Evolutionary conservation across 495 filamentous ascomycete genomes (phyloP).

Genomic region (Xylaria cubensis): DNA sequence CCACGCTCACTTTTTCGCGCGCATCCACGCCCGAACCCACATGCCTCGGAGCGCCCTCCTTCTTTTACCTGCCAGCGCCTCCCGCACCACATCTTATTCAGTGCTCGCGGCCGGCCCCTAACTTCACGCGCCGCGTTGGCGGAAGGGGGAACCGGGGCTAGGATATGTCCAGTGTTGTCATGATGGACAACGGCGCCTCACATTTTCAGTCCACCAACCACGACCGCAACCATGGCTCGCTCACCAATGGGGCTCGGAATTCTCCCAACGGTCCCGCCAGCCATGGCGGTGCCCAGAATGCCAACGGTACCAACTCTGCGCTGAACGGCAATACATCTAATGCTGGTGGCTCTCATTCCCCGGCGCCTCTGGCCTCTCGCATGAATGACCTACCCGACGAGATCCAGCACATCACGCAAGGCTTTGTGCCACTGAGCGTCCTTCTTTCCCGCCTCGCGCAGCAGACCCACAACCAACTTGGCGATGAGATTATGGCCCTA

Average conservation of each 20-base stretch:
- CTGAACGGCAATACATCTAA: conserved; percentile 36
- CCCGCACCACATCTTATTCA: background rate
- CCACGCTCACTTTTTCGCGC: conserved; percentile 14
- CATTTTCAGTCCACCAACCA: conserved; percentile 56
- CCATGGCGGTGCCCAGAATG: conserved; percentile 24
- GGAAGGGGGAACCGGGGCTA: conserved; percentile 44
- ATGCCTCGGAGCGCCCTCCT: conserved; percentile 27
- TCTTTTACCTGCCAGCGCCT: conserved; percentile 7
- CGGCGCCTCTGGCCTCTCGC: conserved; percentile 32
- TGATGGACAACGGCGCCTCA: conserved; percentile 59
- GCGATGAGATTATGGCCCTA: conserved; percentile 71
- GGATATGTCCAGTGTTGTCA: conserved; percentile 51
- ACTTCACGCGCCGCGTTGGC: conserved; percentile 40
- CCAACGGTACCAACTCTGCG: conserved; percentile 30
- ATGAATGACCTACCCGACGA: conserved; percentile 70
- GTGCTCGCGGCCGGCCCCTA: conserved; percentile 11
- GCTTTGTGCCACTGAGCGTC: conserved; percentile 71
- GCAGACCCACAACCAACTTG: conserved; percentile 78
- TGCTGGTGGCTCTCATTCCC: conserved; percentile 32
- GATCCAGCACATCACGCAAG: conserved; percentile 77
- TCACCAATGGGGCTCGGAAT: conserved; percentile 43
- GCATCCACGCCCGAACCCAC: conserved; percentile 19
- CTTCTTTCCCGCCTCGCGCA: conserved; percentile 80
- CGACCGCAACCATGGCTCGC: conserved; percentile 55
- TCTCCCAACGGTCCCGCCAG: conserved; percentile 30